Evolutionary conservation across 2,329 filamentous ascomycete species (phyloP), one percentile per base, ranked within the genome.

Genomic region (Ophiognomonia clavigignenti-juglandacearum): DNA sequence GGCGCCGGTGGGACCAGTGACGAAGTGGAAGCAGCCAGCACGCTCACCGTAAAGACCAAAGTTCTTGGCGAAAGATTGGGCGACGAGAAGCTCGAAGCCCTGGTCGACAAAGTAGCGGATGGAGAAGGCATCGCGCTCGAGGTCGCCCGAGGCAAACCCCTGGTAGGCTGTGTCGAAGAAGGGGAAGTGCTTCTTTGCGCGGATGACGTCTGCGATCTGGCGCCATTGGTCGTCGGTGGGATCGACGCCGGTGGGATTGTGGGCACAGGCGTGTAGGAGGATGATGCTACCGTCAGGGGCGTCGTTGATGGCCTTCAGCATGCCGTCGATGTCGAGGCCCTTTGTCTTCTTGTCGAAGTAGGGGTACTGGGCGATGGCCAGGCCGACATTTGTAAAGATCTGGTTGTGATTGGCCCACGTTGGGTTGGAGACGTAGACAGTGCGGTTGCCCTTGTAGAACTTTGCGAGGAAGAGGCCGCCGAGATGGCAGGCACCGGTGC

Each of bases 151-250:
- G 59, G 92, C 92, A 64, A 98, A 97, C 60, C 92, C 92, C 74
- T 98, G 92, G 79, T 98, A 98, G 55, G 92, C 92, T 90, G 96
- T 96, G 71, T 97, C 92, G 74, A 97, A 98, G 82, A 98, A 96
- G 61, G 89, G 84, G 68, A 85, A 95, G 79, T 97, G 92, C 42
- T 78, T 83, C 67, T 86, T 83, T 65, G 82, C 79, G 80, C 95
- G 95, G 69, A 96, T 83, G 53, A 85, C 86, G 52, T 86, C 73
- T 69, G 86, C 88, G 68, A 98, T 93, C 74, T 92, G 77, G 71
- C 82, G 82, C 92, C 92, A 97, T 76, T 97, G 92, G 68, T 88
- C 86, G 61, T 82, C 73, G 35, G 88, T 96, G 29, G 92, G 93
- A 72, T 97, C 92, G 61, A 97, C 86, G 66, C 92, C 92, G 54